These are phyloP conservation scores for Starmera caribaea DNA, from an alignment of 805 yeast species.

Conservation along the genomic window DNA sequence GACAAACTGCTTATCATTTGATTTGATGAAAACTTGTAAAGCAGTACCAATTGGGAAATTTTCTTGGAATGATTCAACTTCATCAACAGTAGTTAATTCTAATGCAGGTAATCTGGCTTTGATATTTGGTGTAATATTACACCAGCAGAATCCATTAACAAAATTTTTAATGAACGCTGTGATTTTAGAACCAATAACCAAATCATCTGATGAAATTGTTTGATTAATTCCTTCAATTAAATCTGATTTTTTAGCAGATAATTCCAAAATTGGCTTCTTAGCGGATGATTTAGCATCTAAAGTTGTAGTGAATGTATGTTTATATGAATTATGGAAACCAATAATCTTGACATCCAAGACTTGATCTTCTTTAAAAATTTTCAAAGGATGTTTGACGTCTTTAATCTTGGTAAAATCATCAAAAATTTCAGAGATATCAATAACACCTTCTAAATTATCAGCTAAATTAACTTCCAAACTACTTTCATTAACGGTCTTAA, in stretches of 20 bases:
- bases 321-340: slow-evolving; percentile 68
- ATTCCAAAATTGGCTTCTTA: slow-evolving; percentile 51
- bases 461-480: slow-evolving; percentile 71
- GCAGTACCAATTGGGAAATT: slow-evolving; percentile 68
- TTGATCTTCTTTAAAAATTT: slow-evolving; percentile 49
- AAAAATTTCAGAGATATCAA: slow-evolving; percentile 67
- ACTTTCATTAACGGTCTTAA: slow-evolving; percentile 57
- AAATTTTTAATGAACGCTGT: slow-evolving; percentile 59
- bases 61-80: slow-evolving; percentile 40
- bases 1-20: slow-evolving; percentile 40
- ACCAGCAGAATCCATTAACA: slow-evolving; percentile 54
- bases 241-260: slow-evolving; percentile 43
- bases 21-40: slow-evolving; percentile 43
- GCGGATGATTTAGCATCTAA: slow-evolving; percentile 39
- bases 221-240: slow-evolving; percentile 18
- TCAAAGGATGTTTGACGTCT: slow-evolving; percentile 49
- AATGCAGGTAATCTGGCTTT: slow-evolving; percentile 58
- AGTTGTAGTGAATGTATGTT: slow-evolving; percentile 57
- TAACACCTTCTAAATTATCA: slow-evolving; percentile 69
- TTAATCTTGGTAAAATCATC: slow-evolving; percentile 42
- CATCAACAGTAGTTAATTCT: slow-evolving; percentile 50
- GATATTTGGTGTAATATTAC: slow-evolving; percentile 56
- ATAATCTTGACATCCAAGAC: slow-evolving; percentile 53
- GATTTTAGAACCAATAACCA: slow-evolving; percentile 40
- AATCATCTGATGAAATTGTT: slow-evolving; percentile 29